A percentile compares a stretch with the other conserved stretches of the same genome.
These are phyloP conservation scores for Exophiala dermatitidis DNA, from an alignment of 2,329 filamentous ascomycete genomes.

Conservation along the genomic window DNA sequence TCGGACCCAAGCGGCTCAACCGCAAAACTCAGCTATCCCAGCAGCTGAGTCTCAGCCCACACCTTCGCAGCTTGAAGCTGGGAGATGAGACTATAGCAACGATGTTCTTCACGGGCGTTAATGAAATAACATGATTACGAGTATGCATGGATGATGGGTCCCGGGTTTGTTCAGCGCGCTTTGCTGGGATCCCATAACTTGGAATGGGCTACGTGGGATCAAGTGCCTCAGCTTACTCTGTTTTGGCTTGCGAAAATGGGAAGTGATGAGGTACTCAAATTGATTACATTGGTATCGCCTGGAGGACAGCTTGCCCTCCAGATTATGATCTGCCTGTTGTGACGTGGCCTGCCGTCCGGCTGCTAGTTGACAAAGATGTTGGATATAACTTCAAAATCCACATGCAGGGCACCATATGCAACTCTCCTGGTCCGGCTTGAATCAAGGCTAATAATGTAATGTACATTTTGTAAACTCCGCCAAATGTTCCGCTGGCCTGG, in stretches of 20 bases:
- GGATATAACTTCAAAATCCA: constrained; percentile 1
- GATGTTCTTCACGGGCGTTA: constrained; percentile 8
- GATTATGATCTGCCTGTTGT: too few species aligned
- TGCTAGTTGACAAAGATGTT: not conserved
- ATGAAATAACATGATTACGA: constrained; percentile 18
- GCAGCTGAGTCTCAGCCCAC: constrained; percentile 15
- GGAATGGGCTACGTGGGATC: not conserved
- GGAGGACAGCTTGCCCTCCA: too few species aligned
- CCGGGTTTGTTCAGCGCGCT: not conserved
- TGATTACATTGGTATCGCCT: too few species aligned
- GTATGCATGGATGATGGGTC: constrained; percentile 6
- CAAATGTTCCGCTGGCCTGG: too few species aligned
- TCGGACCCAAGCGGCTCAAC: constrained; percentile 4
- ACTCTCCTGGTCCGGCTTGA: not conserved
- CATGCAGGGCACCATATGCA: constrained; percentile 1
- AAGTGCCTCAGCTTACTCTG: not conserved
- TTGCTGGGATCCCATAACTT: not conserved
- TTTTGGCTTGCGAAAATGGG: too few species aligned
- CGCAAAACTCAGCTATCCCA: not conserved
- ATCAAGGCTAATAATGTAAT: too few species aligned
- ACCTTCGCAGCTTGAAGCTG: constrained; percentile 23
- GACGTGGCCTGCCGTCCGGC: too few species aligned
- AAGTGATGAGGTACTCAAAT: too few species aligned
- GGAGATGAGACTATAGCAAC: constrained; percentile 7
- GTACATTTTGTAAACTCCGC: too few species aligned